phyloP scores from a whole-genome alignment of 345 rosid genomes.

The Populus nigra region DNA sequence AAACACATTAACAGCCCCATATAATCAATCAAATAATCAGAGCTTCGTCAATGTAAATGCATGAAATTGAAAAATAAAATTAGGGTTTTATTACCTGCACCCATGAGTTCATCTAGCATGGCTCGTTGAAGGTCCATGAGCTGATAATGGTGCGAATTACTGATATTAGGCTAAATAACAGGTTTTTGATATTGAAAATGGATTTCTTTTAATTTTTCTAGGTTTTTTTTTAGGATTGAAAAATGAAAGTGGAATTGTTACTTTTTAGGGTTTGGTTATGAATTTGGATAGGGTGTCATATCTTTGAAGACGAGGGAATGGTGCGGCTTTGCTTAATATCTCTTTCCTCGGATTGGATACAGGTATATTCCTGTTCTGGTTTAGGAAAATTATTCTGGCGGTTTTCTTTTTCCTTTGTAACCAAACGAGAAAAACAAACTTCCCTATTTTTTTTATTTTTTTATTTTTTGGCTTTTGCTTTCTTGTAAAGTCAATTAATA shows the following conservation, averaged over 20 bases:
- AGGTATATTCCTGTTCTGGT: background rate
- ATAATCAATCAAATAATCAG: background rate
- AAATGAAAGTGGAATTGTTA: background rate
- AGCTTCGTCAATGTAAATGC: background rate
- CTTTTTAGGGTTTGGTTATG: background rate
- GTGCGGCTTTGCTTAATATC: background rate
- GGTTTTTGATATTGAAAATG: background rate
- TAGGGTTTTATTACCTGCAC: slow-evolving; percentile 51
- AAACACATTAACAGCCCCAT: background rate
- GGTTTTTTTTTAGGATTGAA: background rate
- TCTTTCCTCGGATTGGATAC: background rate
- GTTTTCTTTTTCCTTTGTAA: no score
- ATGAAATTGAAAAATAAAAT: background rate
- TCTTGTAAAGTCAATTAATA: no score
- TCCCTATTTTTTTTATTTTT: background rate
- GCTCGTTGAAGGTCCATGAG: slow-evolving; percentile 95
- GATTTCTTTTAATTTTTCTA: background rate
- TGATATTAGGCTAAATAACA: background rate
- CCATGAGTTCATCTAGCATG: slow-evolving; percentile 95
- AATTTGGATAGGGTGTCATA: background rate
- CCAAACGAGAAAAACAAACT: no score
- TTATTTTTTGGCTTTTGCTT: no score
- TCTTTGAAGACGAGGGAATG: background rate
- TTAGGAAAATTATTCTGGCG: background rate
- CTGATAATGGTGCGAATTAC: background rate